phyloP scores from a whole-genome alignment of 2,329 filamentous ascomycete species.

The Elsinoe batatas region DNA sequence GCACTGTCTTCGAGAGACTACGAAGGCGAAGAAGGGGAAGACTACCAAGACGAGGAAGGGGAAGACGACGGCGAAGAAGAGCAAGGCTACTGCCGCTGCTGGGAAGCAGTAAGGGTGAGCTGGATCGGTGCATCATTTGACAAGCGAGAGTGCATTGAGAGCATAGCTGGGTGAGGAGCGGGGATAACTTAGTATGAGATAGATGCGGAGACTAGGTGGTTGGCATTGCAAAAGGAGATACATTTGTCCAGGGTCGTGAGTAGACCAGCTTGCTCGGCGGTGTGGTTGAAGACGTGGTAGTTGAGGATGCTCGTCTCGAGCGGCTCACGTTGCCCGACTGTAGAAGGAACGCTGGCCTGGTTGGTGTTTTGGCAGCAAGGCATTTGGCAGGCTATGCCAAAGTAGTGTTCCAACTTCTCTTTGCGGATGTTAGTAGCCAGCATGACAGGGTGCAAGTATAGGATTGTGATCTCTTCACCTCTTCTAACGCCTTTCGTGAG shows the following conservation, averaged over 20 bases:
- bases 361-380: not conserved
- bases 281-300: not conserved
- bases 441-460: conserved; percentile 1
- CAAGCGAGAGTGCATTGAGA: not conserved
- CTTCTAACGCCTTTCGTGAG: conserved; percentile 12
- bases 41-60: conserved; percentile 2
- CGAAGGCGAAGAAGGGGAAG: not conserved
- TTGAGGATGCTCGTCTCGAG: not conserved
- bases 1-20: conserved; percentile 31
- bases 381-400: not conserved
- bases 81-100: not conserved
- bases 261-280: not conserved
- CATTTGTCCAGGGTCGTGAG: not conserved
- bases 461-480: conserved; percentile 17
- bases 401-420: not conserved
- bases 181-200: not conserved
- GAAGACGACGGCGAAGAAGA: conserved; percentile 1
- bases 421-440: not conserved
- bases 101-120: not conserved
- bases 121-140: not conserved
- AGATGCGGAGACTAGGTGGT: not conserved
- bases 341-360: not conserved
- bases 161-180: not conserved
- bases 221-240: not conserved
- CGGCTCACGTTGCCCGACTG: not conserved